A percentile compares a stretch with the other conserved stretches of the same genome.
Conservation (phyloP, 2,329 filamentous ascomycete species). For the Alternaria alternata region DNA sequence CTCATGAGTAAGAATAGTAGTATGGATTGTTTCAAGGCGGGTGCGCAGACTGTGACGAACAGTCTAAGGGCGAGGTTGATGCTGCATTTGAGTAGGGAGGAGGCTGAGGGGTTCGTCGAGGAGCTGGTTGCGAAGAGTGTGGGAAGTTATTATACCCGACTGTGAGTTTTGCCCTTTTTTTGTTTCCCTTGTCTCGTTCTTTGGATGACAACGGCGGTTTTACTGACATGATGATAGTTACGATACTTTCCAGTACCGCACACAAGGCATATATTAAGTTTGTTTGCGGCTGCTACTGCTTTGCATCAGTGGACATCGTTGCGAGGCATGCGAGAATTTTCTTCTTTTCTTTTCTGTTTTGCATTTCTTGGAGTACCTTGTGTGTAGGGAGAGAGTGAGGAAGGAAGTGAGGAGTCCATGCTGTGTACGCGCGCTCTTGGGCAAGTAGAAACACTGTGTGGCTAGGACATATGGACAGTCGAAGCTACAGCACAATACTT, state of each 20-base stretch:
- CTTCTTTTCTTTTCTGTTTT: neutral
- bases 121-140: conserved; percentile 82
- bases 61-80: conserved; percentile 79
- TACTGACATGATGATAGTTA: conserved; percentile 63
- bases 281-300: neutral
- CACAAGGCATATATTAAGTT: conserved; percentile 81
- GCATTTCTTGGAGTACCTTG: neutral
- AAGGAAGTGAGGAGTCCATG: neutral
- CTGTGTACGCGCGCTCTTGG: neutral
- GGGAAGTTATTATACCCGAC: conserved; percentile 85
- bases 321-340: neutral
- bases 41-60: conserved; percentile 73
- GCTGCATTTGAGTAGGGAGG: conserved; percentile 81
- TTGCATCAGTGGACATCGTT: neutral
- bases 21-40: conserved; percentile 81
- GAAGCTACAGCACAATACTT: too few species aligned
- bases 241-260: conserved; percentile 87
- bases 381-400: neutral
- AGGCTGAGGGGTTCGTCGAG: conserved; percentile 83
- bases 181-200: neutral
- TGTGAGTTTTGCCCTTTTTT: conserved; percentile 62
- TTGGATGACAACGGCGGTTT: neutral
- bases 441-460: neutral
- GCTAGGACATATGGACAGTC: neutral
- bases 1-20: conserved; percentile 85